Base-by-base conservation (phyloP, 768 basidiomycete species). In the Auricularia heimuer region DNA sequence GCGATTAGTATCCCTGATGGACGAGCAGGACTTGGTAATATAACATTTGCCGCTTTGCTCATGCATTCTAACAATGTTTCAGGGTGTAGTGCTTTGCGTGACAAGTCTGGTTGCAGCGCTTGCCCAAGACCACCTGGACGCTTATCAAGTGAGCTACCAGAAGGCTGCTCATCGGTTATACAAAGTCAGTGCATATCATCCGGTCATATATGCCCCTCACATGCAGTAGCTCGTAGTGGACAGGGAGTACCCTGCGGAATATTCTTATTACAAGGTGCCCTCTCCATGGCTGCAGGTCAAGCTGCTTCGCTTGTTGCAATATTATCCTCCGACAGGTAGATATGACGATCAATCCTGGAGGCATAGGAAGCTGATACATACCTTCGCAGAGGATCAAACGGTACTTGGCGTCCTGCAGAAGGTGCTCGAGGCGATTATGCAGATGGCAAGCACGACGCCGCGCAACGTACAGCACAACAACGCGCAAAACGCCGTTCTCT, bases 211-310 rank as follows among this genome's bases (percentile, higher is more conserved):
- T 37, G 21, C 64, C 51, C 34, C 42, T 62, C 56, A 63, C 18
- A 62, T 42, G 16, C 68, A 37, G n/a, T 68, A 96, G 94, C 82
- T 99, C 69, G 83, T 98, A 18, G 89, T 98, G 67, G 92, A 94
- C 69, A 88, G 89, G 67, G 92, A 98, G 72, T 96, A 90, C 71
- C 79, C 87, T 7, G 81, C 89, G 42, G 89, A 92, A 62, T 99
- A 99, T 73, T 83, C 94, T 18, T 99, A 99, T 74, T 99, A 99
- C 77, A 94, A 94, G 77, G 93, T 98, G 2, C 96, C 96, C 24
- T 91, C 91, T 29, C 96, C 96, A 0, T 98, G 96, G 97, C 79
- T 98, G 39, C 96, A 98, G 77, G 93, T 98, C 68, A 97, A 98
- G 74, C 83, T 99, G 2, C 80, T 99, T 14, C 88, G 94, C 29